phyloP scores from a whole-genome alignment of 768 basidiomycete species.

The Macrolepiota dolichaula region DNA sequence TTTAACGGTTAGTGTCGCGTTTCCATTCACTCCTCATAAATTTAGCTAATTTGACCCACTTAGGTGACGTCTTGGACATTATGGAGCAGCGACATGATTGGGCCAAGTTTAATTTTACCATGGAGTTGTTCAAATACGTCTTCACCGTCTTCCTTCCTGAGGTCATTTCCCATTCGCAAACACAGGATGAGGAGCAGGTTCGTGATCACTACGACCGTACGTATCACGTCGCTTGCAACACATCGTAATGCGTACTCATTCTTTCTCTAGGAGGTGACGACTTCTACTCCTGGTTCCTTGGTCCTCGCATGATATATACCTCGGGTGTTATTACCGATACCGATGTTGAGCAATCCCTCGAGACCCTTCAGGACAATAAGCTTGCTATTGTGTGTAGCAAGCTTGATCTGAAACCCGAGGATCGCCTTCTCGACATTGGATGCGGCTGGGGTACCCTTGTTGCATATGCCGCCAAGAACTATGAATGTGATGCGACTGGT shows the following conservation, averaged over 20 bases:
- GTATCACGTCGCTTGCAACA: constrained; percentile 23
- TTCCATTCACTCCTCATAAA: constrained; percentile 5
- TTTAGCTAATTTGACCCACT: constrained; percentile 9
- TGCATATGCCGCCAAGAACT: constrained; percentile 96
- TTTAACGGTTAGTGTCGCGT: constrained; percentile 68
- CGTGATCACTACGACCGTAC: constrained; percentile 92
- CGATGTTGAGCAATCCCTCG: constrained; percentile 74
- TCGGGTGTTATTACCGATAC: constrained; percentile 82
- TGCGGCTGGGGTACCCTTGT: constrained; percentile 97
- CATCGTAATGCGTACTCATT: neutral
- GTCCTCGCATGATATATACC: constrained; percentile 96
- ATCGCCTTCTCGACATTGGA: constrained; percentile 81
- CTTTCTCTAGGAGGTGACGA: constrained; percentile 74
- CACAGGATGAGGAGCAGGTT: constrained; percentile 94
- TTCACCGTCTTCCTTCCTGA: constrained; percentile 87
- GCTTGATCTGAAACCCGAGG: constrained; percentile 81
- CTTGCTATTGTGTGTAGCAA: constrained; percentile 94
- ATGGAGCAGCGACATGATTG: constrained; percentile 96
- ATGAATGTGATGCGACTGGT: constrained; percentile 92
- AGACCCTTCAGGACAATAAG: constrained; percentile 98
- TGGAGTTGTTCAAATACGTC: constrained; percentile 92
- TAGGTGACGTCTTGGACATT: constrained; percentile 91
- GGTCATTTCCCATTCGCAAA: constrained; percentile 85
- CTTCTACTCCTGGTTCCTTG: constrained; percentile 96
- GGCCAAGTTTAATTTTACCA: constrained; percentile 88